Evolutionary conservation across 305 asterid species (phyloP).

Genomic region (Rubia peregrina): DNA sequence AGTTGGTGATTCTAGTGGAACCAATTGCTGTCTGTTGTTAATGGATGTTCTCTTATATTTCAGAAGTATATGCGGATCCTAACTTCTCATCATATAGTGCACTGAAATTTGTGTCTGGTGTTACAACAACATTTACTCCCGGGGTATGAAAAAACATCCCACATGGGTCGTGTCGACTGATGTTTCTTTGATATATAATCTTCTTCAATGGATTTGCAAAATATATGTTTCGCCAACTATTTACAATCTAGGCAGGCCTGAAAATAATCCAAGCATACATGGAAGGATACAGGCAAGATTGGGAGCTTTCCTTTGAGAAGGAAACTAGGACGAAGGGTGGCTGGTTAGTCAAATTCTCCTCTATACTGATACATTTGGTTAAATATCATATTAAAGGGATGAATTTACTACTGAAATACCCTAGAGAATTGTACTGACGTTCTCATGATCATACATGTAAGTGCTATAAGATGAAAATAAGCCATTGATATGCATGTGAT

Average conservation of each 20-base stretch:
- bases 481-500: not conserved
- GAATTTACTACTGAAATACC: not conserved
- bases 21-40: not conserved
- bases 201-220: not conserved
- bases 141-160: conserved; percentile 44
- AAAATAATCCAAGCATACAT: conserved; percentile 68
- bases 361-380: not conserved
- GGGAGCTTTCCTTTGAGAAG: conserved; percentile 88
- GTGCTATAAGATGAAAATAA: not conserved
- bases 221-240: not conserved
- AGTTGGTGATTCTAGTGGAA: not conserved
- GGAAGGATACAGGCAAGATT: conserved; percentile 93
- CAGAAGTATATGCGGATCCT: conserved; percentile 57
- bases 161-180: not conserved
- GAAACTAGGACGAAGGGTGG: conserved; percentile 94
- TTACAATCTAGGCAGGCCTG: conserved; percentile 53
- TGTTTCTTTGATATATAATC: not conserved
- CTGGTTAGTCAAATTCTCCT: conserved; percentile 46
- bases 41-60: not conserved
- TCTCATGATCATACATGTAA: not conserved
- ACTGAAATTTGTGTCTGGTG: conserved; percentile 68
- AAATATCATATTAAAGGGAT: not conserved
- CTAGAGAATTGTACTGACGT: not conserved
- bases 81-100: conserved; percentile 71
- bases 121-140: conserved; percentile 73